Percentiles rank a stretch among this genome's conserved stretches.
Evolutionary conservation across 2,329 filamentous ascomycete genomes (phyloP).

Genomic region (Cercospora sojina): DNA sequence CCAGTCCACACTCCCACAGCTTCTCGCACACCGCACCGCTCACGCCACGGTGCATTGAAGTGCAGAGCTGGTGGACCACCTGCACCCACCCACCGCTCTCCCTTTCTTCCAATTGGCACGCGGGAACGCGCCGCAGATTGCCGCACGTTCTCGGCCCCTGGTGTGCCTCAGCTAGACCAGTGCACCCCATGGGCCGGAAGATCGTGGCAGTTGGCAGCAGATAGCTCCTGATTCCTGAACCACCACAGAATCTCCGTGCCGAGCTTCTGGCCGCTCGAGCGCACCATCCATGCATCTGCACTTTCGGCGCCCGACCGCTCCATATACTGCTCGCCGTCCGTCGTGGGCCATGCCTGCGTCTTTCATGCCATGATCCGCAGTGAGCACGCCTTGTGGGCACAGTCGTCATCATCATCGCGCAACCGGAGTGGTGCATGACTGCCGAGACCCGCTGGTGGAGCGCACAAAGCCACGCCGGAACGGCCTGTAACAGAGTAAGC

Average conservation of each 20-base stretch:
- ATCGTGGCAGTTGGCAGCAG: background rate
- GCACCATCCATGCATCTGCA: background rate
- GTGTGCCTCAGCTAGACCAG: background rate
- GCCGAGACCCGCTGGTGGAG: background rate
- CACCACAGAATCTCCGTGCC: background rate
- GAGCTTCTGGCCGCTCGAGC: background rate
- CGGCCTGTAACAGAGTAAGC: background rate
- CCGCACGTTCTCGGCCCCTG: background rate
- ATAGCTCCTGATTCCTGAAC: background rate
- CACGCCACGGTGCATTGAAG: background rate
- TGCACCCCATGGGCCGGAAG: background rate
- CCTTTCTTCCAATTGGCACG: background rate
- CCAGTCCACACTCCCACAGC: background rate
- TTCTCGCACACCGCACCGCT: background rate
- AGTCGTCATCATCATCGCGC: background rate
- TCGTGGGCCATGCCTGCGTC: background rate
- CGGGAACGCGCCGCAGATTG: background rate
- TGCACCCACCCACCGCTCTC: background rate
- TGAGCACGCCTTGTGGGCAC: background rate
- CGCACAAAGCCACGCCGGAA: slow-evolving; percentile 6
- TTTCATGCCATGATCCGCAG: background rate
- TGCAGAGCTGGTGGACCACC: background rate
- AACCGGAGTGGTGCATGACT: background rate
- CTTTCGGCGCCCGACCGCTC: background rate
- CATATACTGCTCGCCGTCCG: background rate